Percentiles rank a stretch among this genome's conserved stretches.
Evolutionary conservation across 306 rosid genomes (phyloP).

Genomic region (Medicago ruthenica): DNA sequence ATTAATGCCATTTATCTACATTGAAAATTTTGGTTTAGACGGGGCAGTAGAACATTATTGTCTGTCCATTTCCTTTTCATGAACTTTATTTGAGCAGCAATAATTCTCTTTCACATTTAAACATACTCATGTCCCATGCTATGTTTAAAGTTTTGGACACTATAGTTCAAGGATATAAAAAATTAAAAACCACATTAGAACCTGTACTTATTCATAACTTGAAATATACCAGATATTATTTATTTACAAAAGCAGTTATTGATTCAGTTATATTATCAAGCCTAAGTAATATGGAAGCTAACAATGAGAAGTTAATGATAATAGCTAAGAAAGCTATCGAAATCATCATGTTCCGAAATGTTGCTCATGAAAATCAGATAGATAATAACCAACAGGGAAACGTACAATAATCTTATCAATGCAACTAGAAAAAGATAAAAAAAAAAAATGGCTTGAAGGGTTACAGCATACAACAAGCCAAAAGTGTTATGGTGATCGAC

Average conservation of each 20-base stretch:
- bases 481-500: not conserved
- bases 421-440: not conserved
- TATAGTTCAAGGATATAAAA: no score
- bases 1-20: not conserved
- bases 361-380: constrained; percentile 7
- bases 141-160: no score
- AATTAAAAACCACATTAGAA: no score
- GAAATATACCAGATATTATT: no score
- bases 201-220: no score
- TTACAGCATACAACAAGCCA: not conserved
- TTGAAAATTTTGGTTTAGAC: no score
- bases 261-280: constrained; percentile 25
- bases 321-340: constrained; percentile 28
- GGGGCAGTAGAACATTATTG: no score
- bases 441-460: not conserved
- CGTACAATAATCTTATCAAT: constrained; percentile 14
- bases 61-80: no score
- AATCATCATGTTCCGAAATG: constrained; percentile 12
- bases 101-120: no score
- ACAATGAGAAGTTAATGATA: constrained; percentile 20
- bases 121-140: no score
- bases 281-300: not conserved
- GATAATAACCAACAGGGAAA: constrained; percentile 24
- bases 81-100: no score
- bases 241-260: constrained; percentile 19